Conservation (phyloP, 805 yeast genomes). For the Debaryomyces prosopidis region DNA sequence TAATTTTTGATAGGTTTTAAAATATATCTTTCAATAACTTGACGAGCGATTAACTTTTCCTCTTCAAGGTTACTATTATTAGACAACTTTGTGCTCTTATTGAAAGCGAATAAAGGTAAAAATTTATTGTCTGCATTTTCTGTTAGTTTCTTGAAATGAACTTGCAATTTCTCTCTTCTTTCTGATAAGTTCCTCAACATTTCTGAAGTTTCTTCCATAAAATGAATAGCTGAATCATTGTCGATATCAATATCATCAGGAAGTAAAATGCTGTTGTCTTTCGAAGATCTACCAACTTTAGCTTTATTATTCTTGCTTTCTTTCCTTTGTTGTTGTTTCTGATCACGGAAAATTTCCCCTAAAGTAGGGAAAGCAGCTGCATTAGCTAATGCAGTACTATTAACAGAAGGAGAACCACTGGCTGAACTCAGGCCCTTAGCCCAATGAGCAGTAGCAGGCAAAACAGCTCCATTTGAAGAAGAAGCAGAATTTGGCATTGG, state of each 20-base stretch:
- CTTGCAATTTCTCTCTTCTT: constrained; percentile 39
- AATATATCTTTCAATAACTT: constrained; percentile 40
- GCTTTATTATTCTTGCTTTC: constrained; percentile 26
- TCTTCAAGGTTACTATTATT: constrained; percentile 36
- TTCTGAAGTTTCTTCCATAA: constrained; percentile 49
- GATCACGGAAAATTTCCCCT: constrained; percentile 46
- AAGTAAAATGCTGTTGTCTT: constrained; percentile 32
- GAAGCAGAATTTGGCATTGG: constrained; percentile 6
- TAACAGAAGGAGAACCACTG: constrained; percentile 37
- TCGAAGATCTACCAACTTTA: constrained; percentile 29
- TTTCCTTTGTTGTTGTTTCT: constrained; percentile 29
- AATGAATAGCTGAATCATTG: constrained; percentile 45
- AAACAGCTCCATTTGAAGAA: constrained; percentile 41
- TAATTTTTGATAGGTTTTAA: constrained; percentile 45
- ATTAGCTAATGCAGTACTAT: constrained; percentile 41
- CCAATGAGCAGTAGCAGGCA: constrained; percentile 78
- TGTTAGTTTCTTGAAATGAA: constrained; percentile 28
- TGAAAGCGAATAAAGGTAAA: constrained; percentile 54
- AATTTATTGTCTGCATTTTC: constrained; percentile 10
- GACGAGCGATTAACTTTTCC: constrained; percentile 36
- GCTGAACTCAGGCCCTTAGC: constrained; percentile 29
- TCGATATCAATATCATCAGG: constrained; percentile 52
- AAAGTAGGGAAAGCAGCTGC: constrained; percentile 61
- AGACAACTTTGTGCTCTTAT: constrained; percentile 24
- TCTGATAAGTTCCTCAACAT: constrained; percentile 38